Evolutionary conservation across 2,329 filamentous ascomycete species (phyloP), one percentile per base, ranked within the genome.

Genomic region (Furcasterigmium sp.): DNA sequence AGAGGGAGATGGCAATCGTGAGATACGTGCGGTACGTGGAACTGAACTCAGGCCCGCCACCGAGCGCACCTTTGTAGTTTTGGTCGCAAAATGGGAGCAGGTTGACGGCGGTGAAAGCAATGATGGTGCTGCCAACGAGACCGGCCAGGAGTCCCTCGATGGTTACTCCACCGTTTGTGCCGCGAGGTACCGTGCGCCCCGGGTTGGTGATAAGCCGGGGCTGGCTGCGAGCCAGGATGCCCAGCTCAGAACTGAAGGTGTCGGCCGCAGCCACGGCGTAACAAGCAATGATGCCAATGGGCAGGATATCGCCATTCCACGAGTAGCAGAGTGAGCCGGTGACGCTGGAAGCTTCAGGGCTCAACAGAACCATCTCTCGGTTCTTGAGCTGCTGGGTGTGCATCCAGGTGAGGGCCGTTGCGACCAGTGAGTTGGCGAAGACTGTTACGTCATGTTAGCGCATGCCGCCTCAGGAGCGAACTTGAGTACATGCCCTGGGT

Each of bases 111-210:
- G 76, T 54, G 0, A 81, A 80, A 19, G 85, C 71, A 6, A 91
- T 81, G 37, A 91, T 73, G 44, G 85, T 76, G 9, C 87, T 84
- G 3, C 91, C 91, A 1, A 87, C 60, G 17, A 87, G 61, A 1
- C 90, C 91, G 2, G 89, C 87, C 0, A 72, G 66, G 1, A 95
- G 69, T 0, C 93, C 93, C 37, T 79, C 70, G 1, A 81, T 53
- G 0, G 89, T 94, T 8, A 98, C 87, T 14, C 91, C 93, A 25
- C 93, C 93, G 59, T 98, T 98, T 34, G 93, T 97, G 39, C 93
- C 93, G 2, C 80, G 84, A 1, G 93, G 91, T 0, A 97, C 93
- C 50, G 80, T 76, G 46, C 86, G 83, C 5, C 68, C 81, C 14
- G 76, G 80, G 13, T 87, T 91, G 4, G 89, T 96, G 59, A 98